These are phyloP conservation scores for Cercospora janseana DNA, from an alignment of 2,329 filamentous ascomycete genomes.

Conservation along the genomic window DNA sequence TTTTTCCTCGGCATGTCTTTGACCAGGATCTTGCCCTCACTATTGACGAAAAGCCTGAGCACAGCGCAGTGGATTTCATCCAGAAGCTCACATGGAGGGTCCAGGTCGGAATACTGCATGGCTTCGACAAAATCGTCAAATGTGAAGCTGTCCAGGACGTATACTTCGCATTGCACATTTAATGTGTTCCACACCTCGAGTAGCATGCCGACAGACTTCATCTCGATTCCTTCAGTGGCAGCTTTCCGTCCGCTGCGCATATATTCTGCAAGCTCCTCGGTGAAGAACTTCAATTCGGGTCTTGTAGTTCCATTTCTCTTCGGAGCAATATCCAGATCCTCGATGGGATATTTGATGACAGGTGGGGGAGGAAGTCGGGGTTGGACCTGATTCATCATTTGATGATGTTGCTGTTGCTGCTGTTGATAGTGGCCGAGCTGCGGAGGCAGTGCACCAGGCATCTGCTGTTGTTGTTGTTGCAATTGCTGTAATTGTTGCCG, in stretches of 20 bases:
- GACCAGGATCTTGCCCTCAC: conserved; percentile 76
- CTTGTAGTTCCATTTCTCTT: conserved; percentile 62
- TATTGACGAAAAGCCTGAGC: conserved; percentile 78
- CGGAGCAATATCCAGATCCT: conserved; percentile 80
- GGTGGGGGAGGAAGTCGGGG: conserved; percentile 62
- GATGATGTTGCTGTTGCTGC: conserved; percentile 23
- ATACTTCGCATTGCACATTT: conserved; percentile 96
- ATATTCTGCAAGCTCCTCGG: conserved; percentile 47
- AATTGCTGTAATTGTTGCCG: too few relatives aligned
- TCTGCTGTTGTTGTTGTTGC: conserved; percentile 26
- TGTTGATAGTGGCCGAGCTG: conserved; percentile 35
- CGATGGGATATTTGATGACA: conserved; percentile 88
- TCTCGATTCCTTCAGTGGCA: conserved; percentile 59
- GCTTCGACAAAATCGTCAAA: conserved; percentile 95
- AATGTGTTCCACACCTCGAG: conserved; percentile 94
- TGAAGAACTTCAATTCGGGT: conserved; percentile 75
- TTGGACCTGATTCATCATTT: conserved; percentile 18
- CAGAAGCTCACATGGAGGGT: conserved; percentile 77
- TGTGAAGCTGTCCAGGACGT: conserved; percentile 91
- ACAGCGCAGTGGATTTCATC: conserved; percentile 90
- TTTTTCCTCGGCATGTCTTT: conserved; percentile 63
- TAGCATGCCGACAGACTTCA: conserved; percentile 80
- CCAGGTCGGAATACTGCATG: conserved; percentile 68
- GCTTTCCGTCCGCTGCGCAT: conserved; percentile 41
- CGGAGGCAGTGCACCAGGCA: conserved; percentile 38